Evolutionary conservation across 2,329 filamentous ascomycete genomes (phyloP).

Genomic region (Colletotrichum siamense): DNA sequence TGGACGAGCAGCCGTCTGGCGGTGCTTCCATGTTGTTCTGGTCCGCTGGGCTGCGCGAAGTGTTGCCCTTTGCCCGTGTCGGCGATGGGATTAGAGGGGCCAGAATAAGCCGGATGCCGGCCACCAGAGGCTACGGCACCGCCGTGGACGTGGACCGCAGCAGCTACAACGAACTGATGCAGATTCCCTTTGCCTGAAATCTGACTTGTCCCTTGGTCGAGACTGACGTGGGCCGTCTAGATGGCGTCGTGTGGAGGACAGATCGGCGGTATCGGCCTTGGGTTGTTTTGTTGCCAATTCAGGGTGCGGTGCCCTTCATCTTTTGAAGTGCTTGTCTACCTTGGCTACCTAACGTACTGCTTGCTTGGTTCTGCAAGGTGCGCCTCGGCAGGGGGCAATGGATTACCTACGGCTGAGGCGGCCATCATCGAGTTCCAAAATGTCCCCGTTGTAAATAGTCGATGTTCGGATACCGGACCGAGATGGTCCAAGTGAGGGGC

Average conservation of each 20-base stretch:
- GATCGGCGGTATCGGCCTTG: constrained; percentile 1
- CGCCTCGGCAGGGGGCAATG: not conserved
- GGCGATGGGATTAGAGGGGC: not conserved
- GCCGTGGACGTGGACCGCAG: not conserved
- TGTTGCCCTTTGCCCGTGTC: not conserved
- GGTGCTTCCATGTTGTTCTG: not conserved
- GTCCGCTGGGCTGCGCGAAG: not conserved
- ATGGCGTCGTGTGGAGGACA: not conserved
- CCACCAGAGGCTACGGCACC: not conserved
- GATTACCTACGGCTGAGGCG: not conserved
- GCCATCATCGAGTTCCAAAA: not conserved
- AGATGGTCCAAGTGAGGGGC: not conserved
- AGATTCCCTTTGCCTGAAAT: not conserved
- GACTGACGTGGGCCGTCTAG: not conserved
- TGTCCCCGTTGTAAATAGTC: not conserved
- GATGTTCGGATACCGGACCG: not conserved
- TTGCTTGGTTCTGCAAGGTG: not conserved
- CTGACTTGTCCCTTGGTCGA: not conserved
- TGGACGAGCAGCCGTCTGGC: not conserved
- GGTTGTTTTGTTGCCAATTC: not conserved
- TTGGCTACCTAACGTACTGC: not conserved
- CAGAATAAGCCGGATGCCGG: not conserved
- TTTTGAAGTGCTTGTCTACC: not conserved
- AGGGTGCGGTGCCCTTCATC: not conserved
- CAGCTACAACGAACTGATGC: not conserved